phyloP scores from a whole-genome alignment of 805 yeast species.

The Wickerhamomyces rabaulensis region DNA sequence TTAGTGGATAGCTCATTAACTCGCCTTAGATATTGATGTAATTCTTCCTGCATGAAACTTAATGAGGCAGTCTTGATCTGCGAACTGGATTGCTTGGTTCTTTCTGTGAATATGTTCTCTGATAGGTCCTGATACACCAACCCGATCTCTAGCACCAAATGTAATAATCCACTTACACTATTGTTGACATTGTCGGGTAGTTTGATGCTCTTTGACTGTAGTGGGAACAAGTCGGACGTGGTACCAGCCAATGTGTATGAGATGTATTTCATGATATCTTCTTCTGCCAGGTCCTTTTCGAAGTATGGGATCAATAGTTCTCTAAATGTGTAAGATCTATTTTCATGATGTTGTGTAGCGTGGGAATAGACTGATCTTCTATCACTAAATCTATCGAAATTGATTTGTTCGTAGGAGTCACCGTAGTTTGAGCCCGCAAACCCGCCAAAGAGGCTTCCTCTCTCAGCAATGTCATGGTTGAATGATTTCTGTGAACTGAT shows the following conservation, averaged over 20 bases:
- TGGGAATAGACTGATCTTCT: constrained; percentile 31
- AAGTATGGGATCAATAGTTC: constrained; percentile 30
- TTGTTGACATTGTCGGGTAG: constrained; percentile 52
- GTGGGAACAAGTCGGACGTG: constrained; percentile 51
- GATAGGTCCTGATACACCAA: constrained; percentile 51
- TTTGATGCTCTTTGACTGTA: constrained; percentile 27
- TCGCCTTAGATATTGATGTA: constrained; percentile 37
- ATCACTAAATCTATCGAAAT: constrained; percentile 31
- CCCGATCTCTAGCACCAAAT: constrained; percentile 64
- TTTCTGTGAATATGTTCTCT: constrained; percentile 23
- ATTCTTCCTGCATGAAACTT: constrained; percentile 37
- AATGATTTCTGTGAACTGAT: constrained; percentile 1
- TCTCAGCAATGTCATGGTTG: background rate
- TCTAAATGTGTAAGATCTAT: constrained; percentile 21
- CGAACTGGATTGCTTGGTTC: constrained; percentile 30
- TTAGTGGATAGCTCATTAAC: constrained; percentile 41
- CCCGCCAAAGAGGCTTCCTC: constrained; percentile 1
- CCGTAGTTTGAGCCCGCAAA: constrained; percentile 24
- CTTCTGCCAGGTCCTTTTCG: constrained; percentile 30
- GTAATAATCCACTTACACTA: constrained; percentile 52
- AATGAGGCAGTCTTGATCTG: constrained; percentile 61
- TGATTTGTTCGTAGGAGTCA: constrained; percentile 31
- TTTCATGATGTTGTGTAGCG: constrained; percentile 5
- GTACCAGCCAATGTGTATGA: constrained; percentile 57
- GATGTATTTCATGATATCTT: constrained; percentile 40